phyloP scores from a whole-genome alignment of 805 yeast genomes.

The Tetrapisispora phaffii region DNA sequence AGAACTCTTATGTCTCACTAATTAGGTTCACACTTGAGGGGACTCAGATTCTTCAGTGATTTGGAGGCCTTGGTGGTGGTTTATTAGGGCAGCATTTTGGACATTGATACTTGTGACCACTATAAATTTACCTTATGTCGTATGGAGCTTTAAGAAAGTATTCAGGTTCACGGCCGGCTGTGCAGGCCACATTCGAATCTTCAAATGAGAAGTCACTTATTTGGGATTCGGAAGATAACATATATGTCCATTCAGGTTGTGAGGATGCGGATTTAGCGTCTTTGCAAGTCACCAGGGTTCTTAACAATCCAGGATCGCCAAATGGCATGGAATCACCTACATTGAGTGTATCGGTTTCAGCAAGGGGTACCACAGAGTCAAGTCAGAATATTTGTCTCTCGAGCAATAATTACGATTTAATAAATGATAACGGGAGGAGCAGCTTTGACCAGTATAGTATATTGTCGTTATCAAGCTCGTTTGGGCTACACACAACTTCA shows the following conservation, averaged over 20 bases:
- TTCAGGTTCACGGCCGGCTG: neutral
- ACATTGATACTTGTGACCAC: too few relatives aligned
- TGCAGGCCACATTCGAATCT: neutral
- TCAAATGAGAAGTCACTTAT: neutral
- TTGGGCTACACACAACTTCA: neutral
- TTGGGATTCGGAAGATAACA: neutral
- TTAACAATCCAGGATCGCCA: slow-evolving; percentile 11
- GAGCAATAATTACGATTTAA: slow-evolving; percentile 2
- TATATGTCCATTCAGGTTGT: too few relatives aligned
- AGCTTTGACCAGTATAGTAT: slow-evolving; percentile 15
- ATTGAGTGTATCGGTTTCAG: neutral
- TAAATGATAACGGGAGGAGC: neutral
- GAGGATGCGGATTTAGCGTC: neutral
- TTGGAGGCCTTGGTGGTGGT: too few relatives aligned
- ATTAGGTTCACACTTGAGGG: too few relatives aligned
- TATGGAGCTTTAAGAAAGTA: neutral
- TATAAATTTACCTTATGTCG: neutral
- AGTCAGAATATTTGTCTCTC: neutral
- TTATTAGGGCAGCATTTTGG: too few relatives aligned
- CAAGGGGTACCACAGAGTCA: neutral
- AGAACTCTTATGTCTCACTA: too few relatives aligned
- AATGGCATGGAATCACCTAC: neutral
- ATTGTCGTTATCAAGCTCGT: slow-evolving; percentile 9
- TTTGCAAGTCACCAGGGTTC: slow-evolving; percentile 9
- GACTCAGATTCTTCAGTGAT: too few relatives aligned